Evolutionary conservation across 2,329 filamentous ascomycete species (phyloP).

Genomic region (Cladosporium halotolerans): DNA sequence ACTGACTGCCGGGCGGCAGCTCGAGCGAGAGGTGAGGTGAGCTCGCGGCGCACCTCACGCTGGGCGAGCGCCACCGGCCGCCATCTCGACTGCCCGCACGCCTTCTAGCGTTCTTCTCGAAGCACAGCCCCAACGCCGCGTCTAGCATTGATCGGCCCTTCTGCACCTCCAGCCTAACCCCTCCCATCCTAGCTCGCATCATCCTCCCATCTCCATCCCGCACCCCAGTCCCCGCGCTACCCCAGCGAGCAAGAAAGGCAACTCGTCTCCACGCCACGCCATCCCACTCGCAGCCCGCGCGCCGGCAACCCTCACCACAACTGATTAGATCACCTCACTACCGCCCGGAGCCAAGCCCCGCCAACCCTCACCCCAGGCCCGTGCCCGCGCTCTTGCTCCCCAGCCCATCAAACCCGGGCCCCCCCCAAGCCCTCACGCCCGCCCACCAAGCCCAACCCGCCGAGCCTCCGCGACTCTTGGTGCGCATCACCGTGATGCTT

Average conservation of each 20-base stretch:
- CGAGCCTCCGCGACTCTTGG: conserved; percentile 9
- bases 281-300: neutral
- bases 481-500: neutral
- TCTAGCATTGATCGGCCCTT: conserved; percentile 9
- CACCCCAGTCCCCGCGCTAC: neutral
- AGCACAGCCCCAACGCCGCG: neutral
- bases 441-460: conserved; percentile 7
- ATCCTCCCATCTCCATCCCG: conserved; percentile 1
- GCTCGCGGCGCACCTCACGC: neutral
- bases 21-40: neutral
- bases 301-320: neutral
- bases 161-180: neutral
- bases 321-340: neutral
- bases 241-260: neutral
- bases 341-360: neutral
- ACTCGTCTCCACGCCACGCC: neutral
- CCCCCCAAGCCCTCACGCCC: neutral
- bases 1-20: neutral
- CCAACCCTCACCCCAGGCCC: neutral
- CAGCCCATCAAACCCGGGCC: neutral
- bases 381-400: neutral
- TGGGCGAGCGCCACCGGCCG: neutral
- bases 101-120: conserved; percentile 9
- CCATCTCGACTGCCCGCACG: neutral
- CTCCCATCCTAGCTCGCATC: neutral